phyloP scores from a whole-genome alignment of 2,329 filamentous ascomycete species.

The Ceratocystis huliohia region DNA sequence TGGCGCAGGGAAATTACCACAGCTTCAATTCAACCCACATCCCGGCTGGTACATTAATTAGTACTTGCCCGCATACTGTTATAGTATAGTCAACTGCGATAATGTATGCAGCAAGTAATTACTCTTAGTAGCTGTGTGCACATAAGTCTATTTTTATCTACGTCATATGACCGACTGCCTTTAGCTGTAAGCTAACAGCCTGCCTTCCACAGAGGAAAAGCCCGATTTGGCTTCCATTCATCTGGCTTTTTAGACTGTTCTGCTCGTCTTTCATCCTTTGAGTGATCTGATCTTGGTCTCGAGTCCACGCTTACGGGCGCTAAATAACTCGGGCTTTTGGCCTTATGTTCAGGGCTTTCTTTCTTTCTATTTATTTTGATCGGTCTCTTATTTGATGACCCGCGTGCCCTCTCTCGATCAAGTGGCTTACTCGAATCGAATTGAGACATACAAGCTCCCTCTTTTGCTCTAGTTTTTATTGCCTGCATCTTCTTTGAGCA shows the following conservation, averaged over 20 bases:
- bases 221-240: not conserved
- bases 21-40: no score
- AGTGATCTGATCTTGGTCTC: not conserved
- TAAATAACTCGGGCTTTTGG: no score
- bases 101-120: not conserved
- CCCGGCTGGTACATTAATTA: no score
- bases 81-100: no score
- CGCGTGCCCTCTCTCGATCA: not conserved
- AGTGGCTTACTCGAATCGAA: not conserved
- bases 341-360: no score
- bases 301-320: no score
- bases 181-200: not conserved
- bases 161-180: not conserved
- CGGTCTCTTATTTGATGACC: no score
- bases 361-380: no score
- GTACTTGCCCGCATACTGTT: no score
- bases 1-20: not conserved
- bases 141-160: not conserved
- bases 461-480: not conserved
- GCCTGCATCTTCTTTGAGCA: no score
- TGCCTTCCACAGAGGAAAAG: not conserved
- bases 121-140: not conserved
- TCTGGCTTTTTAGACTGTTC: no score
- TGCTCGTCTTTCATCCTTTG: not conserved
- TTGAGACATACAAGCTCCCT: not conserved